phyloP scores from a whole-genome alignment of 805 yeast genomes.

The Starmerella cellae region DNA sequence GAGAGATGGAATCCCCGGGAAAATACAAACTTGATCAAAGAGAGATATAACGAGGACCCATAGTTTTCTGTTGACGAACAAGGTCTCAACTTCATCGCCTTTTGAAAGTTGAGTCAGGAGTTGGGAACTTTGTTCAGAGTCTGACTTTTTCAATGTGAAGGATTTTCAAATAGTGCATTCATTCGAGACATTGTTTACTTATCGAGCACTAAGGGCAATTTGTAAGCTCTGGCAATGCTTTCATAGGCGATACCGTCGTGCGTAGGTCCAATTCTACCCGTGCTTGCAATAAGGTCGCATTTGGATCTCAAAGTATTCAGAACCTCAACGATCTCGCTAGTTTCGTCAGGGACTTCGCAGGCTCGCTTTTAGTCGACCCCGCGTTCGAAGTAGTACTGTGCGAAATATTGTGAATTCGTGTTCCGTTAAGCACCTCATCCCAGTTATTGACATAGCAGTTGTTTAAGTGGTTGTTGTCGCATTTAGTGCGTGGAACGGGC shows the following conservation, averaged over 20 bases:
- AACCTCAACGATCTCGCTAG: conserved; percentile 45
- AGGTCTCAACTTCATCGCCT: conserved; percentile 26
- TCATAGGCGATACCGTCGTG: conserved; percentile 83
- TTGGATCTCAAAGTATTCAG: conserved; percentile 35
- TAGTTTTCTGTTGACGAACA: conserved; percentile 37
- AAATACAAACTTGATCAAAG: conserved; percentile 48
- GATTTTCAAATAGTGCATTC: conserved; percentile 30
- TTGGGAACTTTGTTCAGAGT: conserved; percentile 42
- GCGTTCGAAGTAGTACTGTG: conserved; percentile 51
- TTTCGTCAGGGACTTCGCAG: conserved; percentile 66
- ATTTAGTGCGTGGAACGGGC: too few relatives aligned
- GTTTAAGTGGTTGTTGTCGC: too few relatives aligned
- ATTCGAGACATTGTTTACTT: conserved; percentile 46
- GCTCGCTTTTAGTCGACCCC: conserved; percentile 58
- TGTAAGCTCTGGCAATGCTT: conserved; percentile 53
- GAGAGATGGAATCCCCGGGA: conserved; percentile 76
- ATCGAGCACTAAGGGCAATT: conserved; percentile 40
- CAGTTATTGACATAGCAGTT: conserved; percentile 42
- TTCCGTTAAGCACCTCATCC: conserved; percentile 85
- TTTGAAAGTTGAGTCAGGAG: conserved; percentile 66
- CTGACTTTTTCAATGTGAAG: conserved; percentile 15
- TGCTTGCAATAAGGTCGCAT: conserved; percentile 59
- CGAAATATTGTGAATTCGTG: conserved; percentile 61
- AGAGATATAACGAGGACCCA: conserved; percentile 81
- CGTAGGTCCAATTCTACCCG: conserved; percentile 74